Conservation (phyloP, 345 rosid species). For the Odontarrhena argentea region DNA sequence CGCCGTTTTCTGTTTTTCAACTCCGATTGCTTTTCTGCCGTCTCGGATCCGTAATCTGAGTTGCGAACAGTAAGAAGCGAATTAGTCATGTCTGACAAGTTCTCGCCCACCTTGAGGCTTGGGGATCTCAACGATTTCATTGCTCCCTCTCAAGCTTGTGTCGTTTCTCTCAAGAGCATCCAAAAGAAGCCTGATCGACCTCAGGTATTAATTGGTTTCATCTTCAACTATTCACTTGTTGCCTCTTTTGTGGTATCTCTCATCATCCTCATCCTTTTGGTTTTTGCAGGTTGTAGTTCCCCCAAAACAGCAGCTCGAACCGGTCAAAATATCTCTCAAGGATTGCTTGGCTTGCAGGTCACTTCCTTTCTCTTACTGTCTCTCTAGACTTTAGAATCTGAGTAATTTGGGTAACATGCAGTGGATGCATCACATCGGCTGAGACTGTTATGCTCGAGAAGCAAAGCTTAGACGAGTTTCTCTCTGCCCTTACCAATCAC, state of each 20-base stretch:
- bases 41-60: too few species aligned
- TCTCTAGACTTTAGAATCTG: too few species aligned
- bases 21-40: too few species aligned
- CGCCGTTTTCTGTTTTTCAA: too few species aligned
- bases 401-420: conserved; percentile 27
- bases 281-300: conserved; percentile 53
- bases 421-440: conserved; percentile 95
- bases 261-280: neutral
- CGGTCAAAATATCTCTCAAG: conserved; percentile 91
- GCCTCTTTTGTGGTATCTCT: neutral
- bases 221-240: conserved; percentile 8
- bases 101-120: conserved; percentile 78
- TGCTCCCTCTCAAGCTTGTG: conserved; percentile 88
- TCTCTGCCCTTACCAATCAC: conserved; percentile 61
- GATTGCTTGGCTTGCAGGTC: conserved; percentile 81
- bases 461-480: conserved; percentile 88
- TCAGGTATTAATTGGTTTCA: conserved; percentile 46
- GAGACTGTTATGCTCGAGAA: conserved; percentile 98
- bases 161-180: conserved; percentile 64
- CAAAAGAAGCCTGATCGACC: conserved; percentile 52
- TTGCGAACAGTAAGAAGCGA: conserved; percentile 1
- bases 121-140: conserved; percentile 98
- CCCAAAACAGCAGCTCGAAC: conserved; percentile 52
- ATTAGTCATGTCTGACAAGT: conserved; percentile 73
- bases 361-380: too few species aligned